Conservation (phyloP, 345 rosid species). For the Streptanthus diversifolius region DNA sequence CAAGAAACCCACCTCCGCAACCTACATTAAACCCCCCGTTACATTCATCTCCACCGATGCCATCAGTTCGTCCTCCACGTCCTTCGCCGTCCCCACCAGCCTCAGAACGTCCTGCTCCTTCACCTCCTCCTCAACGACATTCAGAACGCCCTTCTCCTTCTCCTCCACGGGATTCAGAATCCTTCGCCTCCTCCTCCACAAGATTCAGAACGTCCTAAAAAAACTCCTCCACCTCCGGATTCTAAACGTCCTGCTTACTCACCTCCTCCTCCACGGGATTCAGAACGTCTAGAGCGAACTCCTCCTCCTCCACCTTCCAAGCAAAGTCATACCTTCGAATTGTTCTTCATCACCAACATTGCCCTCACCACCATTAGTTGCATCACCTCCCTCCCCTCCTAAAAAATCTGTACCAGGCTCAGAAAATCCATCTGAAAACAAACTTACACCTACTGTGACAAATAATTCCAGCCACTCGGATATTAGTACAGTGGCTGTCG, state of each 20-base stretch:
- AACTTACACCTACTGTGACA: constrained; percentile 29
- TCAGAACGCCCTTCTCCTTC: constrained; percentile 22
- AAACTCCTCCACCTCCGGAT: neutral
- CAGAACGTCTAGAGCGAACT: neutral
- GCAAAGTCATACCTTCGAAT: constrained; percentile 37
- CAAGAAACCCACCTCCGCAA: neutral
- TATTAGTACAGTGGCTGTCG: constrained; percentile 41
- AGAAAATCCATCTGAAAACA: constrained; percentile 28
- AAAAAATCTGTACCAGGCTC: constrained; percentile 28
- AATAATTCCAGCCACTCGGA: constrained; percentile 33
- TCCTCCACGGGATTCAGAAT: constrained; percentile 18
- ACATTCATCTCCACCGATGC: constrained; percentile 29
- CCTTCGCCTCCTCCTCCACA: constrained; percentile 38
- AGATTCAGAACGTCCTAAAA: constrained; percentile 21
- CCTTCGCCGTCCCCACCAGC: constrained; percentile 34
- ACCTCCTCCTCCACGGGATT: neutral
- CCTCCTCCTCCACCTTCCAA: constrained; percentile 43
- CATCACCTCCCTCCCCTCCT: constrained; percentile 41
- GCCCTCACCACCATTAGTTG: constrained; percentile 38
- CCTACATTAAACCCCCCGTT: constrained; percentile 29
- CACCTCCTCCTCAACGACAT: constrained; percentile 9
- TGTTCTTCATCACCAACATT: constrained; percentile 34
- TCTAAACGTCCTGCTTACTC: neutral
- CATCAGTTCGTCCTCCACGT: constrained; percentile 29
- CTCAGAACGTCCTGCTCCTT: constrained; percentile 10